Base-by-base conservation (phyloP, 345 rosid species). In the Boechera retrofracta region DNA sequence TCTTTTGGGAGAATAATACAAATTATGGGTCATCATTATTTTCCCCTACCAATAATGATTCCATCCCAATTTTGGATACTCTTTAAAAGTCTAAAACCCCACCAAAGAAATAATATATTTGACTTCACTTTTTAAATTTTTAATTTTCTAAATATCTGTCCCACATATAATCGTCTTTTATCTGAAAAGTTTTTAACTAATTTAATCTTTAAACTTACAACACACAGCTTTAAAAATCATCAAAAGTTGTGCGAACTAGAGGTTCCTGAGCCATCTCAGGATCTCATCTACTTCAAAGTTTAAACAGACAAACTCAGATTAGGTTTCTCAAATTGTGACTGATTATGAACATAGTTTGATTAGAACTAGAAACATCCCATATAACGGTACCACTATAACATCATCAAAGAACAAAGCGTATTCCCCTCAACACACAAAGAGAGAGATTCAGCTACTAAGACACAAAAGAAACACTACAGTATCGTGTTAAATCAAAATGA, bases 31-130 rank as follows among this genome's bases (percentile, higher is more conserved):
- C 67, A 77, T 72, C 77, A 71, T 77, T 64, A 47, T 56, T 36
- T 71, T 56, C 8, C 68, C 72, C 77, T 49, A 57, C 77, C 73
- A 57, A 48, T 55, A 57, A 77, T 77, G 69, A 78, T 78, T 72
- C 36, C 64, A 51, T 67, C 73, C 67, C 73, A 72, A 38, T 67
- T 72, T 60, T 72, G 58, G 74, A 59, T 66, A 33, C 57, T 45
- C 72, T 64, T 55, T 2, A 18, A 39, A 63, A 62, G 59, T 35
- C 33, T 64, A 5, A 70, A 63, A 57, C 76, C 72, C 73, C 72
- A 77, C 73, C 68, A 65, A 49, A 13, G 18, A 64, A 6, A 33
- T 9, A 9, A 64, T 36, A 69, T 41, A 72, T 58, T 59, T 58
- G 77, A 72, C 73, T 65, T 59, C 48, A 18, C 71, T 57, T 47